A percentile compares a stretch with the other conserved stretches of the same genome.
phyloP scores from a whole-genome alignment of 148 eudicot species.

The Cornus suecica region DNA sequence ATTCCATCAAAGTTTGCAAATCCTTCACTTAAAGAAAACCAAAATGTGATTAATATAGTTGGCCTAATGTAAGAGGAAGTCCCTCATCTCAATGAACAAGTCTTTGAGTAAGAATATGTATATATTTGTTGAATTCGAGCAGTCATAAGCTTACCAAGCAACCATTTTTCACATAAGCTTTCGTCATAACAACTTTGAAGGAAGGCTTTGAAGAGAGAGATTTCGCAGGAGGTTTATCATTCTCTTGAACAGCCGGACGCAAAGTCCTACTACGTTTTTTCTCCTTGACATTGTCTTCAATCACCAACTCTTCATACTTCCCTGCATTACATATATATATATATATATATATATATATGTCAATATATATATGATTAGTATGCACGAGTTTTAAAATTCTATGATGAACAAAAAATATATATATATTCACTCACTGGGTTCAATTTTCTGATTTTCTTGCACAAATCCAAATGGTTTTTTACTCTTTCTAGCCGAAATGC shows the following conservation, averaged over 20 bases:
- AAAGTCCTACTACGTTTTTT: background rate
- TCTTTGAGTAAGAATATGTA: too few relatives aligned
- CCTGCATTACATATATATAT: conserved; percentile 1
- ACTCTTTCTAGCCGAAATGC: background rate
- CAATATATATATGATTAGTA: too few relatives aligned
- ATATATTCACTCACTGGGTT: background rate
- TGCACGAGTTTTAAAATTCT: too few relatives aligned
- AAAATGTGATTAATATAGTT: too few relatives aligned
- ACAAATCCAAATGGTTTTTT: background rate
- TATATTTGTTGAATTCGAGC: background rate
- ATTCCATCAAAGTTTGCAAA: too few relatives aligned
- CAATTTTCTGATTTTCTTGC: background rate
- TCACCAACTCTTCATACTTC: background rate
- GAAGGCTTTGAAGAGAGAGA: conserved; percentile 8
- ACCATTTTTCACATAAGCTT: background rate
- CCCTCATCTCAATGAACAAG: too few relatives aligned
- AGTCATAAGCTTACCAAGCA: conserved; percentile 12
- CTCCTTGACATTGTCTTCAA: background rate
- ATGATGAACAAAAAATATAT: too few relatives aligned
- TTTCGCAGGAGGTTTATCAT: background rate
- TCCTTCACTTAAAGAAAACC: too few relatives aligned
- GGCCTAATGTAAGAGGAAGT: too few relatives aligned
- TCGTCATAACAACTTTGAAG: conserved; percentile 10
- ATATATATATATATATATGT: too few relatives aligned
- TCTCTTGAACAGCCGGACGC: background rate